Percentiles rank a stretch among this genome's conserved stretches.
These are phyloP conservation scores for Cystobasidium sp. DNA, from an alignment of 1,284 basidiomycete species.

Conservation along the genomic window DNA sequence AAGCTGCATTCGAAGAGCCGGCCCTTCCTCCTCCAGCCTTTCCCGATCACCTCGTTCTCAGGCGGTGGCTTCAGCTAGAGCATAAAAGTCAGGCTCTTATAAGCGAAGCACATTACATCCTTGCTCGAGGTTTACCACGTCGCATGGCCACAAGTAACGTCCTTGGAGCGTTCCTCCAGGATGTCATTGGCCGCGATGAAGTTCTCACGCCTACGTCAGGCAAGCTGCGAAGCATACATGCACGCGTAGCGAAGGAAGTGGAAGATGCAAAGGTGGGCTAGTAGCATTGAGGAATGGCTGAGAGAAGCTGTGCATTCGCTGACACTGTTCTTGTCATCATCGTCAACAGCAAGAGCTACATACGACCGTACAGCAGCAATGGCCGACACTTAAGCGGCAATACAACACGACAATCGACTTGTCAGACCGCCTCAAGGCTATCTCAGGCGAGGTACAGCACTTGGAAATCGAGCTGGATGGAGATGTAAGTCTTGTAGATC, in stretches of 20 bases:
- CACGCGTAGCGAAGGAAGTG: constrained; percentile 23
- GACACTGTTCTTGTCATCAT: too few relatives aligned
- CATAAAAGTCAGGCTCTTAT: too few relatives aligned
- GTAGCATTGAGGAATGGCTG: not conserved
- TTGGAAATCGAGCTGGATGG: constrained; percentile 22
- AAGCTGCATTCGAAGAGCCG: too few relatives aligned
- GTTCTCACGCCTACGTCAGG: constrained; percentile 22
- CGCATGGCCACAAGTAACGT: constrained; percentile 5
- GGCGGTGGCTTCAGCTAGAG: too few relatives aligned
- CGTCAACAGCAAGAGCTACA: constrained; percentile 26
- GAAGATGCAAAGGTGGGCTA: constrained; percentile 24
- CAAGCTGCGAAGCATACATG: constrained; percentile 24
- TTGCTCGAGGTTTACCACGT: not conserved
- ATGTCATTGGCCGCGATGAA: constrained; percentile 27
- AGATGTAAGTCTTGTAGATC: constrained; percentile 11
- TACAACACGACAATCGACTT: constrained; percentile 23
- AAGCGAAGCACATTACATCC: not conserved
- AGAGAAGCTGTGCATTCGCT: not conserved
- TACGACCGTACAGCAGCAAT: constrained; percentile 32
- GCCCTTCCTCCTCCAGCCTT: too few relatives aligned
- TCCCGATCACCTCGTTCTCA: too few relatives aligned
- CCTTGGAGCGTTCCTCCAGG: constrained; percentile 26
- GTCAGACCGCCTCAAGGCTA: constrained; percentile 9
- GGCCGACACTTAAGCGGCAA: constrained; percentile 35
- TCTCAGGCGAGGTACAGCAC: constrained; percentile 5